These are phyloP conservation scores for Lactarius hengduanensis DNA, from an alignment of 768 basidiomycete species.

Conservation along the genomic window DNA sequence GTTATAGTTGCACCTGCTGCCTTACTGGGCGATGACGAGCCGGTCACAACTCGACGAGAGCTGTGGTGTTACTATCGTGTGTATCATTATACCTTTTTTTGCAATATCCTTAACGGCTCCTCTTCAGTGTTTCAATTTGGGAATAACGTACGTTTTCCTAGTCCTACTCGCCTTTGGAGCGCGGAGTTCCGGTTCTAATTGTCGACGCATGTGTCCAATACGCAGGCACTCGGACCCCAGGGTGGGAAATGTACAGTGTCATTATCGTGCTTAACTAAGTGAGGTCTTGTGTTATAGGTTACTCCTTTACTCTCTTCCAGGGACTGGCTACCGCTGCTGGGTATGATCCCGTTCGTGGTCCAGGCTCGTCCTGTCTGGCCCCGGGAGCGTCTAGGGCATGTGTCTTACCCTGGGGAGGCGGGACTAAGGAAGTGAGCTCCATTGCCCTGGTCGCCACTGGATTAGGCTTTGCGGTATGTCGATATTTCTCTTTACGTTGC, in stretches of 20 bases:
- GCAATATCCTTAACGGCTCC: conserved; percentile 5
- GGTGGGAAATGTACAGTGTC: conserved; percentile 32
- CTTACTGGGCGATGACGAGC: conserved; percentile 44
- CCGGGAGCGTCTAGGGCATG: conserved; percentile 61
- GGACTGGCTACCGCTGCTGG: conserved; percentile 65
- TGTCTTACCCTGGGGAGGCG: conserved; percentile 71
- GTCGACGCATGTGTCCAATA: background rate
- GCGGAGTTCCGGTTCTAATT: conserved; percentile 25
- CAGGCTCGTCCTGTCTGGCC: conserved; percentile 62
- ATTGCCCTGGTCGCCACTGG: conserved; percentile 73
- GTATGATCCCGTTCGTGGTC: conserved; percentile 65
- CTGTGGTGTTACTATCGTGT: conserved; percentile 78
- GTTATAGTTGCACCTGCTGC: conserved; percentile 29
- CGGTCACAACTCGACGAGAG: conserved; percentile 67
- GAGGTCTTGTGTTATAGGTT: conserved; percentile 34
- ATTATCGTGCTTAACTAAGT: conserved; percentile 11
- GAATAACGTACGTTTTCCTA: conserved; percentile 55
- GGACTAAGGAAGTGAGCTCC: conserved; percentile 70
- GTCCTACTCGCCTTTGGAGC: conserved; percentile 3
- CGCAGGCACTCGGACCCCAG: conserved; percentile 59
- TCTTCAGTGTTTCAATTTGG: conserved; percentile 77
- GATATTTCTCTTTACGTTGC: background rate
- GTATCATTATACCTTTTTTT: conserved; percentile 31
- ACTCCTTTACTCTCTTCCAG: conserved; percentile 73
- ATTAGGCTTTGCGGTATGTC: conserved; percentile 63